A percentile compares a stretch with the other conserved stretches of the same genome.
Evolutionary conservation across 345 rosid species (phyloP).

Genomic region (Stellera chamaejasme): DNA sequence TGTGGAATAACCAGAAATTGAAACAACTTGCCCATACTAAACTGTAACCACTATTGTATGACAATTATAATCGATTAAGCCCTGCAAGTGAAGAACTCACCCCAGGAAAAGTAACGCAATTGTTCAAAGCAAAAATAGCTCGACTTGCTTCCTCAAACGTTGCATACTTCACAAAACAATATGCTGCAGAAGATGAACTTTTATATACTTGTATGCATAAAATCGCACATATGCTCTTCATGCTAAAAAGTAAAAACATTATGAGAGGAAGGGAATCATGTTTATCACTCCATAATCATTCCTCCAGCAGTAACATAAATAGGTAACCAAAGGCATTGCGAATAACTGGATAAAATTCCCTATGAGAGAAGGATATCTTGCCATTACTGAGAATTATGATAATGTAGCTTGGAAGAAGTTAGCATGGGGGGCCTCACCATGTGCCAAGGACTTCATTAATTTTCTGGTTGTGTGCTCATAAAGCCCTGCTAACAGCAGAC

Average conservation of each 20-base stretch:
- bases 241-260: not conserved
- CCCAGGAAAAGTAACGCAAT: slow-evolving; percentile 65
- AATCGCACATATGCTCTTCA: not conserved
- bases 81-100: slow-evolving; percentile 33
- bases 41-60: not conserved
- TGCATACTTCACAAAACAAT: slow-evolving; percentile 80
- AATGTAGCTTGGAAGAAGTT: no score
- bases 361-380: no score
- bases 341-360: no score
- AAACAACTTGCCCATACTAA: slow-evolving; percentile 2
- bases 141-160: slow-evolving; percentile 56
- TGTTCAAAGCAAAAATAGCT: slow-evolving; percentile 64
- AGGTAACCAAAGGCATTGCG: no score
- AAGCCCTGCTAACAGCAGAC: no score
- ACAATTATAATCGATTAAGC: not conserved
- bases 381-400: no score
- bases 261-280: no score
- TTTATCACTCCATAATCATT: no score
- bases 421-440: no score
- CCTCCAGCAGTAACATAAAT: no score
- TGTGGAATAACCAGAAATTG: slow-evolving; percentile 17
- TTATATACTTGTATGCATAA: not conserved
- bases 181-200: slow-evolving; percentile 38
- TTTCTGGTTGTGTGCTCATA: no score
- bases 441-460: no score